Conservation (phyloP, 345 rosid genomes). For the Geranium brycei region DNA sequence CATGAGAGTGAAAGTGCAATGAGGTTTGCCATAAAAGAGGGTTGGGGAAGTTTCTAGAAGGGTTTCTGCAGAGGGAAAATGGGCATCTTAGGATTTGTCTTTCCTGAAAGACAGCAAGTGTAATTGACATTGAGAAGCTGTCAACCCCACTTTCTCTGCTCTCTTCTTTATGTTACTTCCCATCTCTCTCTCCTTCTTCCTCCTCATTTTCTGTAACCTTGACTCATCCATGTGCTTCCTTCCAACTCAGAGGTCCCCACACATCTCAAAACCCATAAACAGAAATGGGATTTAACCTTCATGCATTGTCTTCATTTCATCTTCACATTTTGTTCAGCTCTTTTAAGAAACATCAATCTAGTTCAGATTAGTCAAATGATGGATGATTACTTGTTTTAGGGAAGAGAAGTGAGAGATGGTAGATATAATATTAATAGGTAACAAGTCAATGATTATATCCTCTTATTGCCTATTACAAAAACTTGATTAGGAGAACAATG, state of each 20-base stretch:
- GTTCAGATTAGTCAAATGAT: not conserved
- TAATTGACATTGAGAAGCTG: slow-evolving; percentile 25
- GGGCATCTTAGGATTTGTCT: slow-evolving; percentile 78
- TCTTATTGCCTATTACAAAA: too few species aligned
- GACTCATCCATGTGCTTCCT: not conserved
- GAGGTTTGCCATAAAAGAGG: slow-evolving; percentile 29
- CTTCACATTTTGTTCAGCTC: not conserved
- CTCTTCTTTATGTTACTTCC: slow-evolving; percentile 20
- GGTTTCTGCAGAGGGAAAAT: slow-evolving; percentile 51
- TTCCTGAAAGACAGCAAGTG: slow-evolving; percentile 24
- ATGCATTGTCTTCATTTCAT: too few species aligned
- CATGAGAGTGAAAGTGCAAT: slow-evolving; percentile 50
- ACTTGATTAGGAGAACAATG: too few species aligned
- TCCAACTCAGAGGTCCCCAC: not conserved
- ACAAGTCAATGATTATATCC: too few species aligned
- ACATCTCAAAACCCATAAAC: not conserved
- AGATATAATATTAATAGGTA: too few species aligned
- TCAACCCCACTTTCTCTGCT: slow-evolving; percentile 38
- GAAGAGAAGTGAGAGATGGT: too few species aligned
- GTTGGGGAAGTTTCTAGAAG: slow-evolving; percentile 53
- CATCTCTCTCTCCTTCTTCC: slow-evolving; percentile 5
- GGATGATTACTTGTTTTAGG: too few species aligned
- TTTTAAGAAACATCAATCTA: not conserved
- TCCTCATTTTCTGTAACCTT: not conserved
- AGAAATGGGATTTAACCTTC: not conserved